Evolutionary conservation across 106 monocot genomes (phyloP), one percentile per base, ranked within the genome.

Genomic region (Vanilla planifolia): DNA sequence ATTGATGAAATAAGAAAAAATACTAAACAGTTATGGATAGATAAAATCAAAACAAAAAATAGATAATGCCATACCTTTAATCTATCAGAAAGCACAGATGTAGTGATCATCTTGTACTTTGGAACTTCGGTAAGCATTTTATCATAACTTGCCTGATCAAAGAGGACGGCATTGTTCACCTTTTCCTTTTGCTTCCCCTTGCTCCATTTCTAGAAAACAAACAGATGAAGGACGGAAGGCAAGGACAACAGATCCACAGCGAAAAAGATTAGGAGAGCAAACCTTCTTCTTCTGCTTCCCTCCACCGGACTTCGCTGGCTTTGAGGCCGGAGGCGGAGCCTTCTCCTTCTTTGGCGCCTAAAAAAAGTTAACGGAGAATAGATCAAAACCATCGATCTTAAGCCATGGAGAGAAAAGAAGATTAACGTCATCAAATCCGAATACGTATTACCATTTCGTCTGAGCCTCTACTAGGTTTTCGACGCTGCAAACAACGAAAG

Each of bases 211-310:
- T 69, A 24, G 59, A 48, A 14, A n/a, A 2, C 2, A 36, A 44
- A 24, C 14, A 53, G 16, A 5, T 3, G 53, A 16, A 16, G 30
- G 32, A 8, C 22, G 28, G n/a, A 30, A 53, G n/a, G n/a, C 27
- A 5, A 16, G 16, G 10, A 30, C 7, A 15, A 16, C 23, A 53
- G 16, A 30, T 4, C 14, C 30, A 5, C 10, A 28, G 30, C 30
- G 0, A 14, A 30, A 3, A 30, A 2, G 53, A 0, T 1, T 5
- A 1, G 1, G 5, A 33, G 6, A 66, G 1, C 36, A 3, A 19
- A 73, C 72, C 72, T 73, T 73, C 65, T 73, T 73, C 72, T 73
- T 73, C 65, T 73, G 72, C 40, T 73, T 73, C 47, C 72, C 72
- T 23, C 72, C 72, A 11, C 72, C 72, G 35, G 72, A 73, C 48